A percentile compares a stretch with the other conserved stretches of the same genome.
Evolutionary conservation across 2,329 filamentous ascomycete species (phyloP).

Genomic region (Penicillium frequentans): DNA sequence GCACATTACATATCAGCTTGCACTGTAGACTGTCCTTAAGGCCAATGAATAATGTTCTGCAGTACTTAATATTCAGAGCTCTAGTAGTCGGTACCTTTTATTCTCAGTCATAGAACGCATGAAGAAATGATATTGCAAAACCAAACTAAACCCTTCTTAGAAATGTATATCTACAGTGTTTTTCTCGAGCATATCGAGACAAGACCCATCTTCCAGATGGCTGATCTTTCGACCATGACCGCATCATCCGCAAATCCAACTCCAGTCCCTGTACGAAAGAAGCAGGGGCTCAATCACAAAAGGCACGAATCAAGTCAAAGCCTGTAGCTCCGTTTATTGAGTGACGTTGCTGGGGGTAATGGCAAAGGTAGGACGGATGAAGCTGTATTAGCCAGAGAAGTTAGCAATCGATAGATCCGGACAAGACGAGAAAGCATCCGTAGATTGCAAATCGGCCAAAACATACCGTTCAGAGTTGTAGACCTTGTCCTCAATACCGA

Average conservation of each 20-base stretch:
- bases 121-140: conserved; percentile 22
- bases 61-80: background rate
- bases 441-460: background rate
- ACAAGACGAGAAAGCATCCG: background rate
- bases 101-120: background rate
- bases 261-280: conserved; percentile 6
- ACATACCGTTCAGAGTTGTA: conserved; percentile 87
- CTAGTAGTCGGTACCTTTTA: background rate
- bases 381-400: conserved; percentile 50
- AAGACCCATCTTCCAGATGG: conserved; percentile 2
- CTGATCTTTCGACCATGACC: background rate
- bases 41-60: background rate
- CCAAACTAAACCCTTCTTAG: conserved; percentile 27
- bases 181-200: conserved; percentile 14
- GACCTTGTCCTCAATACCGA: conserved; percentile 79
- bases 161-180: conserved; percentile 38
- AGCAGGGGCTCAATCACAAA: conserved; percentile 8
- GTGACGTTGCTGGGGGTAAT: conserved; percentile 65
- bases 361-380: conserved; percentile 77
- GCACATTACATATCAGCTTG: background rate
- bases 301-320: conserved; percentile 7
- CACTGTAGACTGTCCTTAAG: background rate
- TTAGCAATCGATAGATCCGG: conserved; percentile 9
- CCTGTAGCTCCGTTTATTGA: conserved; percentile 49
- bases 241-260: conserved; percentile 4